A percentile compares a stretch with the other conserved stretches of the same genome.
Conservation (phyloP, 2,329 filamentous ascomycete genomes). For the Triangularia verruculosa region DNA sequence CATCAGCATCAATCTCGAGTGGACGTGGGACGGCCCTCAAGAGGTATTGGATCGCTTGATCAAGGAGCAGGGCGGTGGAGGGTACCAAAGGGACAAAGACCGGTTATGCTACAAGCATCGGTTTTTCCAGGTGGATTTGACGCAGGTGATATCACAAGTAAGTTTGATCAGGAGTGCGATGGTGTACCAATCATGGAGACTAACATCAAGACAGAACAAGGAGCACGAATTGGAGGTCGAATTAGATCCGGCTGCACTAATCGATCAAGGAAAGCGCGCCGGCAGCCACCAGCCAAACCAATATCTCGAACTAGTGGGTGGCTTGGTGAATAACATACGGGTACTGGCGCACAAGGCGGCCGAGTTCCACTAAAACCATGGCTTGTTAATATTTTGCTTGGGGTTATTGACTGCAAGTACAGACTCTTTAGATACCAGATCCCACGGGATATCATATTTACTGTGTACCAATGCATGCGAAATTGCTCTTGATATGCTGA, state of each 20-base stretch:
- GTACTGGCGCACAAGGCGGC: slow-evolving; percentile 44
- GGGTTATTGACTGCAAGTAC: neutral
- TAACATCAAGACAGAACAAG: slow-evolving; percentile 44
- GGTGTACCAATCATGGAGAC: too few relatives aligned
- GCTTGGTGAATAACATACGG: slow-evolving; percentile 70
- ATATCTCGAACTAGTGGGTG: slow-evolving; percentile 67
- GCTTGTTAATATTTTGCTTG: neutral
- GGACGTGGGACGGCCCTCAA: slow-evolving; percentile 72
- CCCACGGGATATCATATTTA: neutral
- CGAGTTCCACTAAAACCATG: neutral
- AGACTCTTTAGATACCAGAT: neutral
- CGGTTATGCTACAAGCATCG: slow-evolving; percentile 87
- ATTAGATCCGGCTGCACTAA: slow-evolving; percentile 59
- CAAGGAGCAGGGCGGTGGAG: slow-evolving; percentile 36
- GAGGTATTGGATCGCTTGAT: slow-evolving; percentile 49
- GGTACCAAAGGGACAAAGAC: slow-evolving; percentile 75
- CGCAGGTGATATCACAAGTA: slow-evolving; percentile 66
- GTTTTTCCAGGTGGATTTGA: slow-evolving; percentile 86
- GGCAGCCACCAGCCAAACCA: slow-evolving; percentile 51
- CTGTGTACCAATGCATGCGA: too few relatives aligned
- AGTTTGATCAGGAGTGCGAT: neutral
- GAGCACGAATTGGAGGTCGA: slow-evolving; percentile 83
- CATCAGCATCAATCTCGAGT: slow-evolving; percentile 92
- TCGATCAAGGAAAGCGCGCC: slow-evolving; percentile 62
- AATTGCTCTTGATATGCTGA: too few relatives aligned